phyloP scores from a whole-genome alignment of 148 eudicot species.

The Salicornia ramosissima region DNA sequence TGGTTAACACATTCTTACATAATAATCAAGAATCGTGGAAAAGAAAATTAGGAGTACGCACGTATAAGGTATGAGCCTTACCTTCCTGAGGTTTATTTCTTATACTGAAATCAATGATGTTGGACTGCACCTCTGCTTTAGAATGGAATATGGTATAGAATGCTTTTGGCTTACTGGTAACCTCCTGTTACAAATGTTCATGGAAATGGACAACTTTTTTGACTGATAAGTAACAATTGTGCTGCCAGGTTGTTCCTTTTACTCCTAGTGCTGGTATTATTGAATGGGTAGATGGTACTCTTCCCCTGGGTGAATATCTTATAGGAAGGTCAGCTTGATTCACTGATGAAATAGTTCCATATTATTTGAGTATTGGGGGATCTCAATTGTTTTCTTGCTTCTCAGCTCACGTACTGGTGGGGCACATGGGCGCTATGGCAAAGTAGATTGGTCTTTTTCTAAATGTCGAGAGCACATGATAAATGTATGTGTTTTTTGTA shows the following conservation, averaged over 20 bases:
- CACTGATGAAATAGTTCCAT: slow-evolving; percentile 9
- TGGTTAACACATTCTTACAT: slow-evolving; percentile 91
- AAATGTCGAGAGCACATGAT: slow-evolving; percentile 93
- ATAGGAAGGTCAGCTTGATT: slow-evolving; percentile 66
- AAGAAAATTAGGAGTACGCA: slow-evolving; percentile 80
- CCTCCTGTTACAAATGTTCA: background rate
- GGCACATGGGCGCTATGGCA: slow-evolving; percentile 95
- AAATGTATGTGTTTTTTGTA: slow-evolving; percentile 41
- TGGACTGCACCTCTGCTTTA: background rate
- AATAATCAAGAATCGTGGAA: slow-evolving; percentile 89
- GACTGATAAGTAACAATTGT: background rate
- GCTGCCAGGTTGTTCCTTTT: slow-evolving; percentile 87
- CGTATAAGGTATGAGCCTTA: slow-evolving; percentile 74
- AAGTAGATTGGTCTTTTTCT: slow-evolving; percentile 84
- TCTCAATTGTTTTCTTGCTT: slow-evolving; percentile 15
- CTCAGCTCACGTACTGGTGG: slow-evolving; percentile 88
- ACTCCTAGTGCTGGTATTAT: slow-evolving; percentile 99
- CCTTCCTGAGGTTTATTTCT: slow-evolving; percentile 5
- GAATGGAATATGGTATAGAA: too few species aligned
- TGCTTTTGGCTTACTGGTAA: background rate
- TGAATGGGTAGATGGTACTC: slow-evolving; percentile 98
- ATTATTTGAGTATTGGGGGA: slow-evolving; percentile 5
- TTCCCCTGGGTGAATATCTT: slow-evolving; percentile 94
- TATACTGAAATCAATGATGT: background rate
- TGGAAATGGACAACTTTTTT: background rate